Conservation (phyloP, 2,329 filamentous ascomycete species). For the Colletotrichum lupini region DNA sequence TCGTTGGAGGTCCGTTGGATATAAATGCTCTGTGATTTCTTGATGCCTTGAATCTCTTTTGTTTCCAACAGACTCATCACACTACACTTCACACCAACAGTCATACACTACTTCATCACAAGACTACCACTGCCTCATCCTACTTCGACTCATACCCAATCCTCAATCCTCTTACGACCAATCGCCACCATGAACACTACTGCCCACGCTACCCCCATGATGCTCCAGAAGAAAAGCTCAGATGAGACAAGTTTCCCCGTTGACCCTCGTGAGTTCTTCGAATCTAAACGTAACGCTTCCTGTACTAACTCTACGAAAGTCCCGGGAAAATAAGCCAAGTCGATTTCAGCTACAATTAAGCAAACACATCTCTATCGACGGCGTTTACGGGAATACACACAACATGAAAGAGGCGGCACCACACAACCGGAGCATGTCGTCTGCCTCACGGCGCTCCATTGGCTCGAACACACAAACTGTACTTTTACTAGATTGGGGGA, state of each 20-base stretch:
- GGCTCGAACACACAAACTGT: constrained; percentile 6
- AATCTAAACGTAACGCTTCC: too few relatives aligned
- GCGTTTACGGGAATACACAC: constrained; percentile 13
- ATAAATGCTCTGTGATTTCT: neutral
- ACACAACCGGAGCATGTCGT: constrained; percentile 7
- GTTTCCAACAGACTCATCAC: neutral
- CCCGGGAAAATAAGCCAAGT: neutral
- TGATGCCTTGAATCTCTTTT: neutral
- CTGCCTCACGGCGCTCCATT: constrained; percentile 19
- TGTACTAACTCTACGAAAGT: neutral
- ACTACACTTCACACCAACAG: neutral
- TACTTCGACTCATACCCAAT: neutral
- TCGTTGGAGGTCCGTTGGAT: neutral
- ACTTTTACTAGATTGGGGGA: neutral
- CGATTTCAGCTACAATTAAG: neutral
- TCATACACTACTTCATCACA: neutral
- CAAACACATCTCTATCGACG: neutral
- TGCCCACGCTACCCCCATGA: neutral
- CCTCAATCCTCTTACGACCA: neutral
- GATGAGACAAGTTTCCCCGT: neutral
- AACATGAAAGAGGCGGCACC: neutral
- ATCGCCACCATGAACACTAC: neutral
- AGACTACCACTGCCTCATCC: neutral
- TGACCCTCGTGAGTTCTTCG: constrained; percentile 12
- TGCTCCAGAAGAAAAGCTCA: neutral